Conservation (phyloP, 1,284 basidiomycete species). For the Xerocomus amazonicus region DNA sequence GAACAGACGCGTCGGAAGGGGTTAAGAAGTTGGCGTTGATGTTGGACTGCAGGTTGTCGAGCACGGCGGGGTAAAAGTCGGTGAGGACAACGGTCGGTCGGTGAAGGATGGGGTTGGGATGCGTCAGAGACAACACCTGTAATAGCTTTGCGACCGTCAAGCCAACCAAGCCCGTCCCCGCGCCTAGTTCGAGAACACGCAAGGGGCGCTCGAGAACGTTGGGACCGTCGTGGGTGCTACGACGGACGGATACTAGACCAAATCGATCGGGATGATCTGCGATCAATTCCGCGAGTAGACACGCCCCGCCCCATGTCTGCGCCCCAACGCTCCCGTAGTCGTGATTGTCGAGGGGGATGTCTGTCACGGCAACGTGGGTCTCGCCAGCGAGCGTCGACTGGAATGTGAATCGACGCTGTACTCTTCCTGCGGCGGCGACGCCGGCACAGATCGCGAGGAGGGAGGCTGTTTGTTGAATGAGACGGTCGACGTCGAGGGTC, state of each 20-base stretch:
- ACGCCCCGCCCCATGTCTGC: constrained; percentile 89
- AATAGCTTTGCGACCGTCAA: constrained; percentile 58
- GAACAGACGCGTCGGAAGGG: constrained; percentile 3
- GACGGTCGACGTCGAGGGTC: constrained; percentile 8
- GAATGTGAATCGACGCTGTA: constrained; percentile 43
- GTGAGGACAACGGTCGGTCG: constrained; percentile 61
- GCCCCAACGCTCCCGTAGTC: constrained; percentile 80
- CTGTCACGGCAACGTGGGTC: constrained; percentile 54
- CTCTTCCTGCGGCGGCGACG: constrained; percentile 48
- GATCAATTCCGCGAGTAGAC: constrained; percentile 77
- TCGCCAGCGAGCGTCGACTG: constrained; percentile 15
- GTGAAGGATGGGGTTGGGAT: background rate
- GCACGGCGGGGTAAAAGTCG: constrained; percentile 74
- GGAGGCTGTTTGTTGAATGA: constrained; percentile 56
- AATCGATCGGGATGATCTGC: constrained; percentile 56
- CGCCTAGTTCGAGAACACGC: constrained; percentile 79
- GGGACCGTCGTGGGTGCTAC: background rate
- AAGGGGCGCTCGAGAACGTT: constrained; percentile 23
- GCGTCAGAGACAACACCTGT: constrained; percentile 15
- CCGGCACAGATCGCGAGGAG: constrained; percentile 64
- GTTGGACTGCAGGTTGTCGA: constrained; percentile 72
- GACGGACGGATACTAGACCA: constrained; percentile 14
- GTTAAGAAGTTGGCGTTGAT: constrained; percentile 55
- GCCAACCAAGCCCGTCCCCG: constrained; percentile 85
- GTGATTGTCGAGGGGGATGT: constrained; percentile 70